phyloP scores from a whole-genome alignment of 179 eudicot species.

The Carnegiea gigantea region DNA sequence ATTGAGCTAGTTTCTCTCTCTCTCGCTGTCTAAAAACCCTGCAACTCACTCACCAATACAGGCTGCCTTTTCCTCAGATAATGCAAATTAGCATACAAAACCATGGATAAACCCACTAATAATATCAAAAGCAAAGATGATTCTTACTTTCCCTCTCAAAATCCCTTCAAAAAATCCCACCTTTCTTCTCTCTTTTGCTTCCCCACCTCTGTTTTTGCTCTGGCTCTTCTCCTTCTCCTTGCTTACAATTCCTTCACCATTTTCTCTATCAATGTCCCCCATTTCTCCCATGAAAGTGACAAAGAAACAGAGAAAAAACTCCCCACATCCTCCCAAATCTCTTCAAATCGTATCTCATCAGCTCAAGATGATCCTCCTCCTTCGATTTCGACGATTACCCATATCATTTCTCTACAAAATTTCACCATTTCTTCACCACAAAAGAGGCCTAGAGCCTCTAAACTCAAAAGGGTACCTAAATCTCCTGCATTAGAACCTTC shows the following conservation, averaged over 20 bases:
- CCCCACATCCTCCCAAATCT: constrained; percentile 25
- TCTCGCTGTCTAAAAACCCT: background rate
- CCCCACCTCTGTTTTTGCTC: constrained; percentile 37
- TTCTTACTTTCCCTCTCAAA: constrained; percentile 17
- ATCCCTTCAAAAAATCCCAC: constrained; percentile 33
- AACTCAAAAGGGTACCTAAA: constrained; percentile 13
- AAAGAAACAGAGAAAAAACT: constrained; percentile 28
- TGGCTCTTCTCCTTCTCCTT: constrained; percentile 45
- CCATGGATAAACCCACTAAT: constrained; percentile 10
- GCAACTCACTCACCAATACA: constrained; percentile 7
- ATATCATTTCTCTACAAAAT: constrained; percentile 13
- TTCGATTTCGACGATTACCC: constrained; percentile 17
- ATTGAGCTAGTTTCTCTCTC: background rate
- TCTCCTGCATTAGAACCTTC: constrained; percentile 19
- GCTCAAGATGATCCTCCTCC: constrained; percentile 10
- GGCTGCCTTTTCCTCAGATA: background rate
- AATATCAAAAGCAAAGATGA: constrained; percentile 26
- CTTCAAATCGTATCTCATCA: constrained; percentile 4
- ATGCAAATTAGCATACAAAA: constrained; percentile 13
- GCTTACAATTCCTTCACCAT: constrained; percentile 48
- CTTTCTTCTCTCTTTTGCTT: constrained; percentile 37
- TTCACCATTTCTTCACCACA: background rate
- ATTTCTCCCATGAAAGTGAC: constrained; percentile 26
- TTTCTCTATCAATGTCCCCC: constrained; percentile 35
- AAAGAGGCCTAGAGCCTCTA: constrained; percentile 21